Percentiles rank a stretch among this genome's conserved stretches.
Conservation (phyloP, 225 moss, liverwort and hornwort species). For the Polytrichum commune region DNA sequence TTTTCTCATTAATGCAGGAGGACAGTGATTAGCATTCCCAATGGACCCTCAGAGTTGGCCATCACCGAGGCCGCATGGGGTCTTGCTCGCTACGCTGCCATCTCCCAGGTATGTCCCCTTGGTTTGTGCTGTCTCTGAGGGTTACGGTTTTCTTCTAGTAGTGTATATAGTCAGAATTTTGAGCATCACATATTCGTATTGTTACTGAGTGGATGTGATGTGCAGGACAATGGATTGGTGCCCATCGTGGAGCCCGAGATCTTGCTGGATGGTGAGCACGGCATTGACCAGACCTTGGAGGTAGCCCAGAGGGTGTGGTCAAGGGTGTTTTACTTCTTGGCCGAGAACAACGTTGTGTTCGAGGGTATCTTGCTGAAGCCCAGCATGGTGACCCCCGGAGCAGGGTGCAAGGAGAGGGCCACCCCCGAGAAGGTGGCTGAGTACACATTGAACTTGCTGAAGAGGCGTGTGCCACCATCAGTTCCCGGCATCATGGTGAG, state of each 20-base stretch:
- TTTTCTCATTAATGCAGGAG: slow-evolving; percentile 18
- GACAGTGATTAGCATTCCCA: slow-evolving; percentile 46
- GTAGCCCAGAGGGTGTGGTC: slow-evolving; percentile 20
- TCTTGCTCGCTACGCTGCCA: slow-evolving; percentile 46
- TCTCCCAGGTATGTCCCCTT: slow-evolving; percentile 11
- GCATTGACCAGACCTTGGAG: slow-evolving; percentile 20
- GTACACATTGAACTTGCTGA: slow-evolving; percentile 33
- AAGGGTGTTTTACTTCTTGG: slow-evolving; percentile 21
- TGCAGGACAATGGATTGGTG: slow-evolving; percentile 30
- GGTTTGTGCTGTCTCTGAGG: no score
- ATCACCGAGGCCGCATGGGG: slow-evolving; percentile 49
- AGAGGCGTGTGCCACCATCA: slow-evolving; percentile 42
- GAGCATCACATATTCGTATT: neutral
- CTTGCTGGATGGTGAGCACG: slow-evolving; percentile 18
- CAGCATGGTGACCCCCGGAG: slow-evolving; percentile 29
- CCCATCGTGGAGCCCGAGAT: slow-evolving; percentile 29
- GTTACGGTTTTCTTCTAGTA: neutral
- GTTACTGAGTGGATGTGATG: neutral
- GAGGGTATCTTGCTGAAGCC: slow-evolving; percentile 28
- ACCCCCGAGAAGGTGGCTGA: slow-evolving; percentile 32
- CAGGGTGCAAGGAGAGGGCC: slow-evolving; percentile 21
- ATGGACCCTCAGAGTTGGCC: slow-evolving; percentile 37
- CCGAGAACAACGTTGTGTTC: slow-evolving; percentile 27
- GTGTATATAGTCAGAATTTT: neutral
- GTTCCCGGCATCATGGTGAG: slow-evolving; percentile 43